Evolutionary conservation across 371 early-diverging fungal genomes (phyloP), one percentile per base, ranked within the genome.

Genomic region (Apophysomyces elegans): DNA sequence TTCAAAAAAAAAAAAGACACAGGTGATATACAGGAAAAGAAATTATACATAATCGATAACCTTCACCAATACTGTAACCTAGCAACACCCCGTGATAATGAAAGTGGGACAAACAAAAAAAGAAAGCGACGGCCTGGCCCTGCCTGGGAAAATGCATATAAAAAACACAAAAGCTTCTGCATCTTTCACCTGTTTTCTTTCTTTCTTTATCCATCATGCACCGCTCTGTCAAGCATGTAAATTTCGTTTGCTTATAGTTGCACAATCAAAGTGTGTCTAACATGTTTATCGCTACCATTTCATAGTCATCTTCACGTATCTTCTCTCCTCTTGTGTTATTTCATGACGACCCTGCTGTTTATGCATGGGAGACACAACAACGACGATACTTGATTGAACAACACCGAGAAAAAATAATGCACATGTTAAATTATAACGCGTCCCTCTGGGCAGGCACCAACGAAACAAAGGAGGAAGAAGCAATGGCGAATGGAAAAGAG

Each of bases 121-220:
- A 26, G 32, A 26, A 26, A 26, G 32, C 32, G 32, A 26, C 32
- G 54, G 54, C 54, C 54, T 50, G 54, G 54, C 54, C 54, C 54
- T 50, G 54, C 54, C 35, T 50, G 54, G 54, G 54, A 50, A 50
- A 21, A 50, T 50, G 21, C 21, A 50, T 50, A 50, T 18, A 50
- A 18, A 50, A 18, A 50, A 18, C 16, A 50, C 16, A 16, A 21
- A 21, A 26, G 21, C 21, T 21, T 50, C 54, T 50, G 54, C 54
- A 50, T 6, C 32, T 26, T 26, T 26, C 32, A 26, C 32, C 32
- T 26, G 3, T 26, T 26, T 21, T 50, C 21, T 21, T 21, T 21
- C 21, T 50, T 50, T 50, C 54, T 50, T 50, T 50, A 50, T 50
- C 32, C 54, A 50, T 50, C 21, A 50, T 50, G 54, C 54, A 50